These are phyloP conservation scores for Sanghuangporus weigelae DNA, from an alignment of 1,284 basidiomycete species.

Conservation along the genomic window DNA sequence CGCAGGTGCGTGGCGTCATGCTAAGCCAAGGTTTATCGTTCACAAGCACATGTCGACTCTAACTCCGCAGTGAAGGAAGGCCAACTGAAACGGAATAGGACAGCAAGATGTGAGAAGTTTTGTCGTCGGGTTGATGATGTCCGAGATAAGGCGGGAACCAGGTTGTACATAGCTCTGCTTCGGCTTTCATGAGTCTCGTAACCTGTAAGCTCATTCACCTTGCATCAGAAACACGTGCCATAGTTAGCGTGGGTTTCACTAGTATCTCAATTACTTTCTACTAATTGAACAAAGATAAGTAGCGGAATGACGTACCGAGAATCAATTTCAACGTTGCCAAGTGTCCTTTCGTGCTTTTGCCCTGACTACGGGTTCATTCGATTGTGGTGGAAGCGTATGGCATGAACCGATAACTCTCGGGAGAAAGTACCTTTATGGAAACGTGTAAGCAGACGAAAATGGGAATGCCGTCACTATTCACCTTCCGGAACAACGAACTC, in stretches of 20 bases:
- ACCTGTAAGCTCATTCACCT: neutral
- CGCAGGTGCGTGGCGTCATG: neutral
- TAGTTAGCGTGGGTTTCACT: neutral
- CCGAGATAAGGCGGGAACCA: slow-evolving; percentile 2
- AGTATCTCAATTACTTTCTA: neutral
- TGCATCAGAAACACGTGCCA: neutral
- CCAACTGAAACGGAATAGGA: neutral
- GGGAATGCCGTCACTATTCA: too few species aligned
- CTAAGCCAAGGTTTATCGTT: neutral
- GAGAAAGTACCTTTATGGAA: too few species aligned
- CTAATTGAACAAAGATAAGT: neutral
- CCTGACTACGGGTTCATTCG: neutral
- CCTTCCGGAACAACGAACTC: neutral
- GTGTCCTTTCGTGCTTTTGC: neutral
- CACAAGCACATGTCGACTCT: neutral
- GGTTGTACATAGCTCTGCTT: neutral
- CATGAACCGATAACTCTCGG: neutral
- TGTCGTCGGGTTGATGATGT: neutral
- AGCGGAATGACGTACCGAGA: slow-evolving; percentile 3
- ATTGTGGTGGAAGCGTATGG: neutral
- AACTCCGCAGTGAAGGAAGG: neutral
- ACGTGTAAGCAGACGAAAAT: too few species aligned
- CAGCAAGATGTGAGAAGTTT: neutral
- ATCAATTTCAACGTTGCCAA: neutral
- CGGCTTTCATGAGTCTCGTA: slow-evolving; percentile 1